phyloP scores from a whole-genome alignment of 2,329 filamentous ascomycete species.

The Claviceps sp. region DNA sequence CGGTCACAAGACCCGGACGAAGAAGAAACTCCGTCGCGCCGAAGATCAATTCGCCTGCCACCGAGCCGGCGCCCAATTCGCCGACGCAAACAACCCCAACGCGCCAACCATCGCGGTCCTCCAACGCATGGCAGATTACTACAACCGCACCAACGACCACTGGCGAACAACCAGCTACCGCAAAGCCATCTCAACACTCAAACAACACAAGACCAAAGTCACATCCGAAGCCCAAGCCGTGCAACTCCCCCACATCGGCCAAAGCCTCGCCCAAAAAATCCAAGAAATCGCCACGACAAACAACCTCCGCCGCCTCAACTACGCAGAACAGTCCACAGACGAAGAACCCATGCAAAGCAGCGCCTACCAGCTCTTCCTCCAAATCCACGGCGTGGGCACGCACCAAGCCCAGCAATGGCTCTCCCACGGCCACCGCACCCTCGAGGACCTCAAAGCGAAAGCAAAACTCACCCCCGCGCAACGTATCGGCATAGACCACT shows the following conservation, averaged over 20 bases:
- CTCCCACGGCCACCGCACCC: conserved; percentile 56
- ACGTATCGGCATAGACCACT: conserved; percentile 62
- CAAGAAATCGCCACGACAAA: conserved; percentile 76
- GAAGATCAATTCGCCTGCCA: conserved; percentile 43
- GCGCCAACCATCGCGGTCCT: conserved; percentile 61
- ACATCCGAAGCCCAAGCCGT: conserved; percentile 56
- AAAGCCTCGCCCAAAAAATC: conserved; percentile 67
- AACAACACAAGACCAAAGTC: conserved; percentile 50
- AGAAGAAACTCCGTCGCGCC: conserved; percentile 19
- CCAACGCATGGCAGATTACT: conserved; percentile 67
- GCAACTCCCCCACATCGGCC: conserved; percentile 54
- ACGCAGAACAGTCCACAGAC: conserved; percentile 33
- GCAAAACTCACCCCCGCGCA: conserved; percentile 58
- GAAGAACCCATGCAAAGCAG: conserved; percentile 46
- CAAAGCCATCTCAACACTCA: conserved; percentile 60
- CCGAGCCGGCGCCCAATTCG: conserved; percentile 33
- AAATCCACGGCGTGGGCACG: conserved; percentile 67
- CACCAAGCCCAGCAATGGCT: conserved; percentile 64
- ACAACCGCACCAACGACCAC: conserved; percentile 58
- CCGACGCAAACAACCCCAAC: conserved; percentile 51
- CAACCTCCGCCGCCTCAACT: conserved; percentile 57
- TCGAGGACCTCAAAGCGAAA: conserved; percentile 53
- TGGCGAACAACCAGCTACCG: conserved; percentile 69
- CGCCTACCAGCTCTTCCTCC: conserved; percentile 55
- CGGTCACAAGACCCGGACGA: neutral